Percentiles rank a stretch among this genome's conserved stretches.
Conservation (phyloP, 2,329 filamentous ascomycete species). For the Achaetomium macrosporum region DNA sequence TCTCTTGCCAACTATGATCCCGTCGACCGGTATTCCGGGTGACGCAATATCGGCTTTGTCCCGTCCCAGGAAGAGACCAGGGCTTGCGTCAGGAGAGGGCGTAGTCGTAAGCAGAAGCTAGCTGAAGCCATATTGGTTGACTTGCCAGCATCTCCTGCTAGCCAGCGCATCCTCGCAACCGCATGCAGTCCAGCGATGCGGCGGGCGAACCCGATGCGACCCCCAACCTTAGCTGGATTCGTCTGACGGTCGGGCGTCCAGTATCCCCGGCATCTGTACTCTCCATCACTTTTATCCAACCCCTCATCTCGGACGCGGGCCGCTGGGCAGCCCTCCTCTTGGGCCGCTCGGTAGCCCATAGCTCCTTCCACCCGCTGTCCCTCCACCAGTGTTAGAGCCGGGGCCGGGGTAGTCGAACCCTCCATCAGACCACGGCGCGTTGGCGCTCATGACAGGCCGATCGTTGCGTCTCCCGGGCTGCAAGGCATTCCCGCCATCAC, state of each 20-base stretch:
- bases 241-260: no score
- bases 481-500: constrained; percentile 15
- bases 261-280: background rate
- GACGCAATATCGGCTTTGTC: no score
- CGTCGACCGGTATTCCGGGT: no score
- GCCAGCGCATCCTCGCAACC: no score
- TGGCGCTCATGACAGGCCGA: constrained; percentile 40
- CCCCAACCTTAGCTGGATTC: no score
- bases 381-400: constrained; percentile 30
- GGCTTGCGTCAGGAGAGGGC: no score
- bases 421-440: constrained; percentile 42
- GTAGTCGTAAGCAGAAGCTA: no score
- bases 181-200: no score
- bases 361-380: constrained; percentile 25
- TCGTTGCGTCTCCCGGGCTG: constrained; percentile 30
- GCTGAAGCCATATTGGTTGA: no score
- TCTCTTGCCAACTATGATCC: no score
- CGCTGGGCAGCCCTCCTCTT: constrained; percentile 33
- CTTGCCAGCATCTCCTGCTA: no score
- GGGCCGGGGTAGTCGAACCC: constrained; percentile 36
- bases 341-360: constrained; percentile 44
- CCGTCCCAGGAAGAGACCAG: no score
- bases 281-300: background rate
- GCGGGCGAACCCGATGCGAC: background rate
- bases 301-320: constrained; percentile 37